Evolutionary conservation across 78 protist genomes (phyloP), one percentile per base, ranked within the genome.

Genomic region (Dictyostelium brefeldianum): DNA sequence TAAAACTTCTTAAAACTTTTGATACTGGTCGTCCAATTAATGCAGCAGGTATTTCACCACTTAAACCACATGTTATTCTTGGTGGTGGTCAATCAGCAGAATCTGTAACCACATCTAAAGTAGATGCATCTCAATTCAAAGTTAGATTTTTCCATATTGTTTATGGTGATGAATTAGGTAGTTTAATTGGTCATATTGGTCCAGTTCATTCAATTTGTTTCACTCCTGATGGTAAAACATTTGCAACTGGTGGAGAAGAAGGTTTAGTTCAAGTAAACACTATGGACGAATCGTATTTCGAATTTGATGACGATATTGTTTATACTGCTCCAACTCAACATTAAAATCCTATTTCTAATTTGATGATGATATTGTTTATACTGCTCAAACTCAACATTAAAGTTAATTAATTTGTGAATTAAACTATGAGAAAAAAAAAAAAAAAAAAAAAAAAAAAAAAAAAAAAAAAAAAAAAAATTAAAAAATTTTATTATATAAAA

Each of bases 1-100:
- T 96, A 29, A 51, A 89, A 83, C 65, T 57, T 43, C 27, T 98
- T 36, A 65, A 91, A 81, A 96, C 95, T 5, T 98, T 85, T 94
- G 83, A 85, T 78, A 78, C 96, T 46, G 98, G 95, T 59, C 78
- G 95, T 47, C 97, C 97, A 46, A 92, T 98, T 73, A 98, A 98
- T 95, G 77, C 97, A 2, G 98, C 98, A 20, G 89, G 89, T 83
- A 92, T 98, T 81, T 92, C 97, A 14, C 98, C 98, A 31, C 25
- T 92, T 8, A 77, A 69, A 53, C 80, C 90, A 81, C 90, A 81
- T 64, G 56, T 97, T 7, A 57, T 97, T 14, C 50, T 96, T 10
- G 99, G 98, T 4, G 99, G 99, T 74, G 99, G 99, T 56, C 97
- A 95, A 77, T 96, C 95, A 4, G 98, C 99, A 8, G 89, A 59